A percentile compares a stretch with the other conserved stretches of the same genome.
Conservation (phyloP, 169 alveolate genomes). For the Plasmodium sp. region DNA sequence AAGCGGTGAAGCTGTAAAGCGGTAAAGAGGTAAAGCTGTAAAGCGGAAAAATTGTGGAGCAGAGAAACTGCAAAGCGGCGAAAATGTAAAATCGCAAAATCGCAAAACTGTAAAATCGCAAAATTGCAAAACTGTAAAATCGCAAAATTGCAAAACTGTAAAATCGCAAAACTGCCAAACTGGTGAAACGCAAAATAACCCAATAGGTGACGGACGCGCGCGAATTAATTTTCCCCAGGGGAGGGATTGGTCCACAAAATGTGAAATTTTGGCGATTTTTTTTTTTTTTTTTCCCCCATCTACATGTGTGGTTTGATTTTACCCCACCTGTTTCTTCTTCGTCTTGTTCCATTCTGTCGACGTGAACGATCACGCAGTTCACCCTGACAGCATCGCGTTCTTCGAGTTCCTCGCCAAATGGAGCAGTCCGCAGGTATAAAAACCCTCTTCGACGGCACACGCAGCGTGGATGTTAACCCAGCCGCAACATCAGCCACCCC, state of each 20-base stretch:
- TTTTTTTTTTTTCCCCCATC: not conserved
- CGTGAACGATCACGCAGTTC: not conserved
- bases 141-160: not conserved
- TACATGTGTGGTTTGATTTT: not conserved
- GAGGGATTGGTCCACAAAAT: not conserved
- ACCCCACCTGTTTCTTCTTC: not conserved
- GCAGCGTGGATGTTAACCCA: not conserved
- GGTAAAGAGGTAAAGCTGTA: not conserved
- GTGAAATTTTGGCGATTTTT: not conserved
- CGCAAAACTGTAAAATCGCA: not conserved
- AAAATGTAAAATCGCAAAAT: too few relatives aligned
- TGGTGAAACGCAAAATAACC: not conserved
- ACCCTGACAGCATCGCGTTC: not conserved
- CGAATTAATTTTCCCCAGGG: not conserved
- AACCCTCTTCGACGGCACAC: not conserved
- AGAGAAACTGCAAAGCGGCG: not conserved
- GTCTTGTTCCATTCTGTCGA: not conserved
- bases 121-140: not conserved
- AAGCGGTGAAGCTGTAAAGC: not conserved
- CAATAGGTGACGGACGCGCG: not conserved
- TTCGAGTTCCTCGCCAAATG: not conserved
- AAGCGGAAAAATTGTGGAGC: not conserved
- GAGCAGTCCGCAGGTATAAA: not conserved
- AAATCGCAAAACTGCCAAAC: not conserved
- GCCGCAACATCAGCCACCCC: not conserved